Evolutionary conservation across 2,329 filamentous ascomycete species (phyloP), one percentile per base, ranked within the genome.

Genomic region (Fusarium goolgardi): DNA sequence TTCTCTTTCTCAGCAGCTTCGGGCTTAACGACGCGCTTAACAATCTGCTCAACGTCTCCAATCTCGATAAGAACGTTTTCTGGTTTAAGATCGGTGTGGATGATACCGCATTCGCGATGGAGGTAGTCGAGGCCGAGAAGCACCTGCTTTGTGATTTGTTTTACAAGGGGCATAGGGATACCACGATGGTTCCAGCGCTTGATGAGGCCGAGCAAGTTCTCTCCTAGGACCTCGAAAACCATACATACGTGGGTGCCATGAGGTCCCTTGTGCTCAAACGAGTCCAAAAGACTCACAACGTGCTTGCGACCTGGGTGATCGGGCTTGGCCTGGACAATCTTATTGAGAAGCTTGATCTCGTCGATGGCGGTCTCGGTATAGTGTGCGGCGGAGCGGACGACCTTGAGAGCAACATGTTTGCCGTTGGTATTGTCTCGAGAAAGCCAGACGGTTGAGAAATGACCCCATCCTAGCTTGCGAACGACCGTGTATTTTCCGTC

Each of bases 1-100:
- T 94, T 94, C 77, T 96, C 93, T 79, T 96, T 96, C 64, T 91
- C 90, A 58, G 74, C 76, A 55, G 81, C 75, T 50, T 96, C 92
- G 65, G 90, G 92, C 80, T 97, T 95, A 56, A 99, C 95, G 68
- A 96, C 95, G 63, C 92, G 94, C 81, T 97, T 95, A 60, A 99
- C 96, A 67, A 98, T 98, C 80, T 98, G 93, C 83, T 99, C 96
- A 50, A 99, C 96, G 74, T 99, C 96, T 71, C 96, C 96, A 76
- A 99, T 98, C 81, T 99, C 96, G 77, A 99, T 98, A 70, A 99
- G 85, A 32, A 99, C 96, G 76, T 99, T 99, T 78, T 99, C 96
- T 47, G 96, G 96, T 80, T 99, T 97, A 72, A 98, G 82, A 77
- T 97, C 95, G 63, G 96, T 98, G 80, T 99, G 96, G 76, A 99